Percentiles rank a stretch among this genome's conserved stretches.
Evolutionary conservation across 306 rosid genomes (phyloP).

Genomic region (Erythrophleum fordii): DNA sequence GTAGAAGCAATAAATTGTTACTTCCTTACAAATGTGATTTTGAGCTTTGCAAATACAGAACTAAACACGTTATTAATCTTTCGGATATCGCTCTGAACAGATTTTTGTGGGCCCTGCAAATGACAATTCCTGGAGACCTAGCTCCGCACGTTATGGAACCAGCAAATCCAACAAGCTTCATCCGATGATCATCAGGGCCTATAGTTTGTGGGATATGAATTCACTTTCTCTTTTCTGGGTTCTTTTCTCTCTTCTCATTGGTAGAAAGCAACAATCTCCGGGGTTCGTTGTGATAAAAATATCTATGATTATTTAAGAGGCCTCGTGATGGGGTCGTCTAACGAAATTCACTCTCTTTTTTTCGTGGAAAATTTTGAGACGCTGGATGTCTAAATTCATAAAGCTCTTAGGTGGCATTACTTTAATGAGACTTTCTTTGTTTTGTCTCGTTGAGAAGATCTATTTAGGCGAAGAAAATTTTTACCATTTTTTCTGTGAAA

Average conservation of each 20-base stretch:
- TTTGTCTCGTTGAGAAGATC: too few relatives aligned
- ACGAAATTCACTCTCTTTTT: not conserved
- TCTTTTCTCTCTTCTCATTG: not conserved
- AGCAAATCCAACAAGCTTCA: not conserved
- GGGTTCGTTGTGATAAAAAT: not conserved
- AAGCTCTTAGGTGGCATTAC: too few relatives aligned
- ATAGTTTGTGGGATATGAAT: not conserved
- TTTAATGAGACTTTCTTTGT: too few relatives aligned
- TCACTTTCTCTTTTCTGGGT: not conserved
- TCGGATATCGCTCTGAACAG: not conserved
- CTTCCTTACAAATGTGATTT: not conserved
- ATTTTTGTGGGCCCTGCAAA: not conserved
- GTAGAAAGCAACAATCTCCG: not conserved
- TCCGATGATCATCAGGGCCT: not conserved
- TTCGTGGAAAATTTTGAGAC: not conserved
- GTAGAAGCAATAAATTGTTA: not conserved
- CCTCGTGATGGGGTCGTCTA: not conserved
- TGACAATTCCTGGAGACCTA: not conserved
- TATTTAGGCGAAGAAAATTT: too few relatives aligned
- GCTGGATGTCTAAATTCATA: too few relatives aligned
- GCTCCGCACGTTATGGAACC: not conserved
- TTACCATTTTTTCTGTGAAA: too few relatives aligned
- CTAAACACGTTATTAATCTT: too few relatives aligned
- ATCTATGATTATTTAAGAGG: not conserved
- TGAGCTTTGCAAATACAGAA: too few relatives aligned